Percentiles rank a stretch among this genome's conserved stretches.
phyloP scores from a whole-genome alignment of 352 stramenopile genomes.

The Phytopythium delawarense region DNA sequence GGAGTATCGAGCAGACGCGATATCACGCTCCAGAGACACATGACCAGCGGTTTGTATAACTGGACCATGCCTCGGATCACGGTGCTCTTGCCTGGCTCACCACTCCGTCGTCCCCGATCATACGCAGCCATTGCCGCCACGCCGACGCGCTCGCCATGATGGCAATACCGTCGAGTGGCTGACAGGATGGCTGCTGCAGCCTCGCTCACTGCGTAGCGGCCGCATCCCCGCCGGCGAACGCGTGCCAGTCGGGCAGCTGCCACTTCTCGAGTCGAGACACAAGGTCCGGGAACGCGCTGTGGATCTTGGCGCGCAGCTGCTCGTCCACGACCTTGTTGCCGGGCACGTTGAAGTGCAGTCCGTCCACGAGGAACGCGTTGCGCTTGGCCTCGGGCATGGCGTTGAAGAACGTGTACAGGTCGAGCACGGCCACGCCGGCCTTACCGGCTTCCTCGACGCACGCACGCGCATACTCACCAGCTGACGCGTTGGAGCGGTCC shows the following conservation, averaged over 20 bases:
- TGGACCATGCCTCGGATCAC: too few relatives aligned
- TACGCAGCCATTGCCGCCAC: too few relatives aligned
- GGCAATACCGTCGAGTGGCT: too few relatives aligned
- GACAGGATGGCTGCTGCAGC: too few relatives aligned
- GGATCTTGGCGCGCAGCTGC: conserved; percentile 35
- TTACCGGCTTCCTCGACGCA: conserved; percentile 38
- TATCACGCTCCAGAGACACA: too few relatives aligned
- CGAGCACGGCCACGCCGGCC: conserved; percentile 26
- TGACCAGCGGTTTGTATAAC: too few relatives aligned
- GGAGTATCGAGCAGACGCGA: too few relatives aligned
- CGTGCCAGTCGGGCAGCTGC: conserved; percentile 30
- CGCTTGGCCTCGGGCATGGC: conserved; percentile 22
- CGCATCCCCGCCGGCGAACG: too few relatives aligned
- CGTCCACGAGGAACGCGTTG: conserved; percentile 37
- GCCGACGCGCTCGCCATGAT: too few relatives aligned
- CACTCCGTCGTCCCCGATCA: too few relatives aligned
- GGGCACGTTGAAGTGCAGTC: conserved; percentile 44
- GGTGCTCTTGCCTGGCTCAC: too few relatives aligned
- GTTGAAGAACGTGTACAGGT: conserved; percentile 51
- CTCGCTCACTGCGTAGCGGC: too few relatives aligned
- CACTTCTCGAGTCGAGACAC: conserved; percentile 23
- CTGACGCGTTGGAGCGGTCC: conserved; percentile 38
- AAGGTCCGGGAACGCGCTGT: conserved; percentile 17
- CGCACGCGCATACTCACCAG: conserved; percentile 37
- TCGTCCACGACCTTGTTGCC: conserved; percentile 46